Base-by-base conservation (phyloP, 2,329 filamentous ascomycete species). In the Pezicula carpinea region DNA sequence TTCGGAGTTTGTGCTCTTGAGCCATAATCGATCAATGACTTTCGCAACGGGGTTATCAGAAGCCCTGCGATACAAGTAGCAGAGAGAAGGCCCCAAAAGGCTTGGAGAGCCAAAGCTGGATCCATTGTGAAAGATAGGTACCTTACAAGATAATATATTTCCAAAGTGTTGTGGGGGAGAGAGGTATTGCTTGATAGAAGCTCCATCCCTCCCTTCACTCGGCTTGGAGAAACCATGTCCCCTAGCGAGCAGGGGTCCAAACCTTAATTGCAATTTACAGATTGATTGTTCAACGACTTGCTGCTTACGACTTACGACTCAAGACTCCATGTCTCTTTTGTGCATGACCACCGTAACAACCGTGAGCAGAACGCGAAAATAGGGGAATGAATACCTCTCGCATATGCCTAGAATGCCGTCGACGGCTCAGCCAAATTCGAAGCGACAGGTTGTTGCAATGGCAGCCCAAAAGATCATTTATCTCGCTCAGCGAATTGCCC, bases 21-120 rank as follows among this genome's bases (percentile, higher is more conserved):
- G 2, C 63, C 62, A 48, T 64, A 65, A 39, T 58, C 59, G 54
- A 64, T 58, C 19, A 64, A 58, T 14, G 53, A 48, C 36, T 54
- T 33, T 43, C 58, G 53, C 29, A 64, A 59, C 4, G 57, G 53
- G 6, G 60, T 58, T 31, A 62, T 43, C n/a, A 61, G 43, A 5
- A 48, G 54, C n/a, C 59, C 55, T 23, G 57, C 59, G 13, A 64
- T 19, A 41, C 53, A 44, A 13, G 57, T 50, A 14, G 53, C 49
- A n/a, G 54, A 56, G 6, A 56, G 56, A 29, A 62, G 36, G 32
- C 47, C 39, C 46, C 61, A 65, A 48, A 63, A 64, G 1, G 49
- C 21, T 39, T 54, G 54, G 39, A 60, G 62, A 22, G 63, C 22
- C 5, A 50, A 39, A 18, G 50, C 46, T 19, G 55, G 49, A 46